phyloP scores from a whole-genome alignment of 371 early-diverging fungal genomes.

The Choanephora cucurbitarum region DNA sequence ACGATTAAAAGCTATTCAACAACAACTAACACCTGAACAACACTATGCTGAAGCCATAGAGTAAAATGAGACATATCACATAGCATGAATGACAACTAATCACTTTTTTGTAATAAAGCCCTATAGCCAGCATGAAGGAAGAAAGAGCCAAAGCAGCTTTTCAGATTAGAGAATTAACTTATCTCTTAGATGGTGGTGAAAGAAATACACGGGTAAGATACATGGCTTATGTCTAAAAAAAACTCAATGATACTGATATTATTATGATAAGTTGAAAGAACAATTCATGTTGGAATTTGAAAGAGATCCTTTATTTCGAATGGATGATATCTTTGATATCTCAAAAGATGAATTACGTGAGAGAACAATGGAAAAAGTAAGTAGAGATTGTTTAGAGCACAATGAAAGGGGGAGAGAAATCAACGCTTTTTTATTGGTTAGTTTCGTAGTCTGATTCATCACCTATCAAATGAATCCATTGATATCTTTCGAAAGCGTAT shows the following conservation, averaged over 20 bases:
- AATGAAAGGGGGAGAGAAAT: too few species aligned
- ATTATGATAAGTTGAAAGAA: conserved; percentile 71
- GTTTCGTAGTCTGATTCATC: conserved; percentile 74
- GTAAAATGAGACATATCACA: conserved; percentile 1
- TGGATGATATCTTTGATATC: conserved; percentile 80
- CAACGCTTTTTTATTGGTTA: too few species aligned
- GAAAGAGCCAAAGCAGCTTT: conserved; percentile 82
- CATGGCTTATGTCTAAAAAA: neutral
- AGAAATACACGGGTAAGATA: conserved; percentile 64
- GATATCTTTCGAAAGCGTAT: conserved; percentile 78
- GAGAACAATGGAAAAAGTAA: conserved; percentile 84
- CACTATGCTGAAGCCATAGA: conserved; percentile 19
- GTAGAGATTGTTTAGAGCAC: neutral
- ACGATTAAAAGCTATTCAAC: conserved; percentile 4
- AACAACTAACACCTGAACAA: conserved; percentile 13
- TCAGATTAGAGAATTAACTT: conserved; percentile 77
- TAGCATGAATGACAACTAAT: neutral
- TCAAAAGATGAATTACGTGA: conserved; percentile 78
- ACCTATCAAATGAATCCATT: conserved; percentile 75
- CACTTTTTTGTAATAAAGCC: conserved; percentile 17
- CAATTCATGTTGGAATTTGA: conserved; percentile 86
- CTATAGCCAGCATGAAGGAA: conserved; percentile 51
- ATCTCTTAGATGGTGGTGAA: conserved; percentile 82
- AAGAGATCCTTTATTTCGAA: conserved; percentile 84
- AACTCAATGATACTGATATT: neutral